Evolutionary conservation across 139 green algal genomes (phyloP), one percentile per base, ranked within the genome.

Genomic region (Raphidocelis subcapitata): DNA sequence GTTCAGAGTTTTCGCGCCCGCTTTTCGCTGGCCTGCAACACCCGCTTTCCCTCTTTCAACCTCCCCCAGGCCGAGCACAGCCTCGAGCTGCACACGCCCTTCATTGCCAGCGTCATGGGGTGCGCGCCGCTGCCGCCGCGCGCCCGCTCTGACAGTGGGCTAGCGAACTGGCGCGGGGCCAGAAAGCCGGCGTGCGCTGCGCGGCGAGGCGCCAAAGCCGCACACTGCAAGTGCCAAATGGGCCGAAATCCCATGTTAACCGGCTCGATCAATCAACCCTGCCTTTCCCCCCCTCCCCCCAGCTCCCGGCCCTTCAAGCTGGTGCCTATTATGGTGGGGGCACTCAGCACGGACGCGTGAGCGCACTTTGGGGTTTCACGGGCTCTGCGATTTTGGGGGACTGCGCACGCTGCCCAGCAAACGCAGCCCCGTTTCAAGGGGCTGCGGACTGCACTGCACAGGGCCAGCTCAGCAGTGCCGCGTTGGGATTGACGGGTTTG

Each of bases 41-140:
- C n/a, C n/a, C n/a, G n/a, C n/a, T 31, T 18, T 21, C 62, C 35
- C 54, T 52, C 16, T n/a, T 59, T 3, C 63, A 57, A 24, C 37
- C 41, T 3, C 63, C 31, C 18, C 56, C 84, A 94, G 87, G 91
- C 87, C 12, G 95, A 99, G 82, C 95, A 99, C 86, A 94, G 83
- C 71, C 76, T 99, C 66, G 95, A 99, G 85, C 85, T 99, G 77
- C 95, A 98, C 82, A 85, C 93, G 52, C 92, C 94, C 0, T 99
- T 93, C 85, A 92, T 99, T 46, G 59, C 72, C 23, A 73, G 86
- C 35, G 73, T 84, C 28, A 88, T 93, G 88, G 79, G 69, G 76
- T 66, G 80, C 61, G 33, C 29, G 47, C 16, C 46, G 16, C 41
- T 16, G 63, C 32, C 14, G 61, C 61, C 36, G 49, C 5, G 21